These are phyloP conservation scores for Ogataea paradorogensis DNA, from an alignment of 805 yeast species.

Conservation along the genomic window DNA sequence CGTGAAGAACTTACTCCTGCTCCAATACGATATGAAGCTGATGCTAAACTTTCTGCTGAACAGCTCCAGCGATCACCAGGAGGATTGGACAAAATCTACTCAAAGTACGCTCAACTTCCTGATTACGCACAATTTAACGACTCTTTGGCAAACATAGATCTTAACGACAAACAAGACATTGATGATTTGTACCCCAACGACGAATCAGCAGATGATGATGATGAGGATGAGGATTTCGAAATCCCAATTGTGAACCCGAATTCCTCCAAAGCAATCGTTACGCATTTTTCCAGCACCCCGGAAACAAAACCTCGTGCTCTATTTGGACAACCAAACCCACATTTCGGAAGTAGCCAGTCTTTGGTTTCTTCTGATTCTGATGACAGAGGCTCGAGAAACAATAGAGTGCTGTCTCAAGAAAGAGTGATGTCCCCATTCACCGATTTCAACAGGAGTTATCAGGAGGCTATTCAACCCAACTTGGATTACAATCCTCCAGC, in stretches of 20 bases:
- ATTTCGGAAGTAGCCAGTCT: slow-evolving; percentile 5
- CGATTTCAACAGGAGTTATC: slow-evolving; percentile 32
- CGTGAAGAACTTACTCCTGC: neutral
- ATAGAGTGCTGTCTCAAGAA: slow-evolving; percentile 7
- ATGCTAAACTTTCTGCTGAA: slow-evolving; percentile 14
- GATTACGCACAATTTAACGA: slow-evolving; percentile 11
- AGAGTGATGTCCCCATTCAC: slow-evolving; percentile 36
- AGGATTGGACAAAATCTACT: slow-evolving; percentile 31
- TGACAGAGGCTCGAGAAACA: slow-evolving; percentile 1
- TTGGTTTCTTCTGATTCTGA: slow-evolving; percentile 11
- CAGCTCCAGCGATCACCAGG: slow-evolving; percentile 12
- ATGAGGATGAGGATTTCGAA: slow-evolving; percentile 23
- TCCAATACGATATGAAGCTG: neutral
- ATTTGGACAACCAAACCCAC: slow-evolving; percentile 9
- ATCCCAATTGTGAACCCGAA: slow-evolving; percentile 21
- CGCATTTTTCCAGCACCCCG: slow-evolving; percentile 5
- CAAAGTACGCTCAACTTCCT: slow-evolving; percentile 34
- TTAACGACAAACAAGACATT: slow-evolving; percentile 7
- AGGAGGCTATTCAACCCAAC: slow-evolving; percentile 26
- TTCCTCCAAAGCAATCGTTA: slow-evolving; percentile 2
- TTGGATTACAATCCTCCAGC: slow-evolving; percentile 1
- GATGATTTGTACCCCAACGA: slow-evolving; percentile 23
- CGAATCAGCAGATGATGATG: slow-evolving; percentile 20
- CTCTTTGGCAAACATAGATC: slow-evolving; percentile 6
- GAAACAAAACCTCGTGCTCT: neutral